Percentiles rank a stretch among this genome's conserved stretches.
Evolutionary conservation across 2,329 filamentous ascomycete species (phyloP).

Genomic region (Ceratocystiopsis minuta): DNA sequence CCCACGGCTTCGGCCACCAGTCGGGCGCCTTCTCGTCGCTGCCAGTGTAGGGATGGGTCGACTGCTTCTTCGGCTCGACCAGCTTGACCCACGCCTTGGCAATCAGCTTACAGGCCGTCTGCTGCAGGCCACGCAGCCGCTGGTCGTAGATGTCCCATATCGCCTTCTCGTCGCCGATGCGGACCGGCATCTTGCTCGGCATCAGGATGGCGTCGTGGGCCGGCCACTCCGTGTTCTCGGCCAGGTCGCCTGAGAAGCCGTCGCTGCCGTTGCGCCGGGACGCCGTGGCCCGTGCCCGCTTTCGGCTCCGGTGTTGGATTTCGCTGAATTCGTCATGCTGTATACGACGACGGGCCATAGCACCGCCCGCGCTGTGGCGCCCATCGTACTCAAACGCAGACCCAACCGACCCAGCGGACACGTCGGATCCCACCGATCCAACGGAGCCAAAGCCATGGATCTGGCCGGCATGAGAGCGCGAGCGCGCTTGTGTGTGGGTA

Average conservation of each 20-base stretch:
- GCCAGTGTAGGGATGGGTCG: conserved; percentile 53
- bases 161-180: conserved; percentile 33
- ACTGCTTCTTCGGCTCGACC: conserved; percentile 62
- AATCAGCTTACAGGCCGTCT: conserved; percentile 53
- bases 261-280: conserved; percentile 20
- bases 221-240: no score
- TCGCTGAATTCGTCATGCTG: conserved; percentile 13
- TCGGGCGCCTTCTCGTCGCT: conserved; percentile 42
- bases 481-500: not conserved
- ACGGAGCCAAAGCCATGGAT: not conserved
- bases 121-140: conserved; percentile 48
- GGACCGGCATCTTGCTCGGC: conserved; percentile 25
- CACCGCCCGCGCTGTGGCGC: conserved; percentile 9
- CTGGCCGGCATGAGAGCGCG: conserved; percentile 1
- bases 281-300: conserved; percentile 16
- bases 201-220: no score
- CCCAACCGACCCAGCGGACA: no score
- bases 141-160: conserved; percentile 43
- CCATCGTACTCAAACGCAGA: conserved; percentile 8
- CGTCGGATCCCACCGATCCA: not conserved
- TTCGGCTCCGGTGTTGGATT: conserved; percentile 18
- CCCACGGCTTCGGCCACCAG: conserved; percentile 48
- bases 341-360: conserved; percentile 13
- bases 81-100: conserved; percentile 61
- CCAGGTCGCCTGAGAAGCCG: conserved; percentile 1